These are phyloP conservation scores for Verticillium nonalfalfae DNA, from an alignment of 2,329 filamentous ascomycete species.

Conservation along the genomic window DNA sequence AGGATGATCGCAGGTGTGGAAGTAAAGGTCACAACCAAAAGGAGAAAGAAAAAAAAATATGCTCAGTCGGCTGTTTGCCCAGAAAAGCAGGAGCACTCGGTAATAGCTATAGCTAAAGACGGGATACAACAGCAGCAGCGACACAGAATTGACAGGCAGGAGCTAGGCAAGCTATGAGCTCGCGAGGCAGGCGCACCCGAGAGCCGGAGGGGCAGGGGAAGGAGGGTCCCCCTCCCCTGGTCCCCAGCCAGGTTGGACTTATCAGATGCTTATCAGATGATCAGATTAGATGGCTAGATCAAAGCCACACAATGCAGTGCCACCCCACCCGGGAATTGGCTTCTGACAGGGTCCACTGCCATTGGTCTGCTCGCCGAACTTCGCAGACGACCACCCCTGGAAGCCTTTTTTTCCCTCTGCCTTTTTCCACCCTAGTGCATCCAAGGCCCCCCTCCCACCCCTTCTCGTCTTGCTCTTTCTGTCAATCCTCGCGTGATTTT, in stretches of 20 bases:
- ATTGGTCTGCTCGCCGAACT: background rate
- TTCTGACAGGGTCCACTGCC: background rate
- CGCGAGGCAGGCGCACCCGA: background rate
- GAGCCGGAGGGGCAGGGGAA: too few species aligned
- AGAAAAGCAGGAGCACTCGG: too few species aligned
- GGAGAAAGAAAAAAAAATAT: too few species aligned
- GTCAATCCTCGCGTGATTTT: background rate
- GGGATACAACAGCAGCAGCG: background rate
- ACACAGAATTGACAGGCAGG: background rate
- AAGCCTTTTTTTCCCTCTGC: background rate
- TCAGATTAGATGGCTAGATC: background rate
- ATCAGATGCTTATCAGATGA: constrained; percentile 2
- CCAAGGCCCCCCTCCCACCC: background rate
- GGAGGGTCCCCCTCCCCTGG: too few species aligned
- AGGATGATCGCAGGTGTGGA: background rate
- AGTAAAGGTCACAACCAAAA: background rate
- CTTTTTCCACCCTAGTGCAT: background rate
- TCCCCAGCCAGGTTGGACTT: background rate
- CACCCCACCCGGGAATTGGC: background rate
- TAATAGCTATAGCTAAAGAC: too few species aligned
- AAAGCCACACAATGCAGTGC: background rate
- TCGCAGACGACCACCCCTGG: background rate
- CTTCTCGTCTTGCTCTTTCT: background rate
- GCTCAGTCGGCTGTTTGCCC: too few species aligned
- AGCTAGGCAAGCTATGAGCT: background rate